Evolutionary conservation across 495 filamentous ascomycete species (phyloP), one percentile per base, ranked within the genome.

Genomic region (Amniculicola lignicola): DNA sequence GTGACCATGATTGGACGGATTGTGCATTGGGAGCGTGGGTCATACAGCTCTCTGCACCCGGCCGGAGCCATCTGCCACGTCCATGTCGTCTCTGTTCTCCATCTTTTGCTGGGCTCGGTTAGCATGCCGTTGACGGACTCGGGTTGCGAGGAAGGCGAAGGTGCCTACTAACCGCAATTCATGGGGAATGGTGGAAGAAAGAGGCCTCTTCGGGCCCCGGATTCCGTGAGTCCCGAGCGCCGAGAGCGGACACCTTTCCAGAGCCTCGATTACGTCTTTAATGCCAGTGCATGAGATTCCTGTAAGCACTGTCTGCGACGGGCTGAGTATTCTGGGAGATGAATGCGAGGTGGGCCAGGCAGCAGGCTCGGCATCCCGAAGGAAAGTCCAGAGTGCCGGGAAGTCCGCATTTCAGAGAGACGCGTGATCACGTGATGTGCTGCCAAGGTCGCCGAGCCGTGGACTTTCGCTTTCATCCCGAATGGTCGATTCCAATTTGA

Each of bases 81-180:
- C 54, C 54, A 57, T 50, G 2, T 57, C 54, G n/a, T 57, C 54
- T 57, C 45, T 50, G 16, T 38, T 42, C 9, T 57, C 54, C 54
- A 57, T 57, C 11, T 14, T n/a, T 38, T 4, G 22, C 21, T 37
- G 6, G 18, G 14, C 23, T 33, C 27, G 39, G 25, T 35, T 36
- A 16, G 18, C 54, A 43, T 57, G 21, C 27, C 11, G 39, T 9
- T 27, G 18, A 21, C 12, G 14, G 29, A n/a, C 16, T 43, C 45
- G 54, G 45, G 39, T 27, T 39, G 46, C 54, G 54, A 51, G 54
- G 38, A 43, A 50, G 21, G 54, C 54, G 54, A 45, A 18, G 14
- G 11, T 22, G 10, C 39, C 19, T 25, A 4, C n/a, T 33, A 4
- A n/a, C n/a, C n/a, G n/a, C n/a, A n/a, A n/a, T n/a, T n/a, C n/a